Evolutionary conservation across 2,329 filamentous ascomycete genomes (phyloP).

Genomic region (Alternaria rosae): DNA sequence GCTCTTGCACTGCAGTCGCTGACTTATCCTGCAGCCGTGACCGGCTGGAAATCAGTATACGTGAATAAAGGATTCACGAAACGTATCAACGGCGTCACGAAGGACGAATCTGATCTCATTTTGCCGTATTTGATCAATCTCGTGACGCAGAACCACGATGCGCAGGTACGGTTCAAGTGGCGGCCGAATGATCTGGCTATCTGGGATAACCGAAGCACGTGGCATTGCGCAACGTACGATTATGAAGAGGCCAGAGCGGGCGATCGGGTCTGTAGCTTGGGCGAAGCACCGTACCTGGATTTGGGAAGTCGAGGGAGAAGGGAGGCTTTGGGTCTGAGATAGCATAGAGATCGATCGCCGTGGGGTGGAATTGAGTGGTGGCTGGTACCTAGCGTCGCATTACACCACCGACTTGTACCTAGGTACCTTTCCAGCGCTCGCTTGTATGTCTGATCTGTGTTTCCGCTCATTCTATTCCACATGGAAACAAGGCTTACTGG

Average conservation of each 20-base stretch:
- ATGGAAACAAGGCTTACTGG: no score
- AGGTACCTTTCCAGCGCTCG: neutral
- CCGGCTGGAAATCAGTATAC: conserved; percentile 64
- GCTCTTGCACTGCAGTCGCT: neutral
- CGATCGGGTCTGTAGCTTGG: conserved; percentile 60
- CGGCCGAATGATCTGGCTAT: conserved; percentile 56
- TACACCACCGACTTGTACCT: neutral
- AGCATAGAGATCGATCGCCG: neutral
- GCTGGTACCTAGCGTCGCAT: neutral
- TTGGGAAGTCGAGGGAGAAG: conserved; percentile 50
- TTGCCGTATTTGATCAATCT: conserved; percentile 54
- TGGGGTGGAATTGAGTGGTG: neutral
- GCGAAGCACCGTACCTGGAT: conserved; percentile 65
- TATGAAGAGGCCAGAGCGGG: conserved; percentile 63
- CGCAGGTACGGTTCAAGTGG: conserved; percentile 61
- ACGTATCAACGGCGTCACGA: conserved; percentile 56
- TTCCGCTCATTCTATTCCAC: no score
- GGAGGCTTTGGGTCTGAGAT: conserved; percentile 4
- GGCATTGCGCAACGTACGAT: conserved; percentile 69
- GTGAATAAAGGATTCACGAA: conserved; percentile 44
- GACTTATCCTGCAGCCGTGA: conserved; percentile 54
- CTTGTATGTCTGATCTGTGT: no score
- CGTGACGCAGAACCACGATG: conserved; percentile 60
- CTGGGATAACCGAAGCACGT: conserved; percentile 71
- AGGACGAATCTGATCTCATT: conserved; percentile 55